Percentiles rank a stretch among this genome's conserved stretches.
Conservation (phyloP, 1,139 yeast genomes). For the Yamadazyma mexicana region DNA sequence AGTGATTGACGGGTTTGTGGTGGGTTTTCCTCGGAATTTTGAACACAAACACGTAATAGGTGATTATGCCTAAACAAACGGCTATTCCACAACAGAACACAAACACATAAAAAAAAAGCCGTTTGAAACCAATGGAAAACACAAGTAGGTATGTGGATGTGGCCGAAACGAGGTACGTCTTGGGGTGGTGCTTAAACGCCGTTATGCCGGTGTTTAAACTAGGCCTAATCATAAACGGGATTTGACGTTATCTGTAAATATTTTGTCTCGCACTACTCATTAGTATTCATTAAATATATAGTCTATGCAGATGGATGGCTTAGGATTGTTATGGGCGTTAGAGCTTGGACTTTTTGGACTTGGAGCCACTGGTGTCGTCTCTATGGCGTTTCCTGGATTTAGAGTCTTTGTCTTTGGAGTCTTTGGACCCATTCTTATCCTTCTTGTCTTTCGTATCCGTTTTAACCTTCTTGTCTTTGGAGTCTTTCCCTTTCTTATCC, state of each 20-base stretch:
- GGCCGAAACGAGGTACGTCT: not conserved
- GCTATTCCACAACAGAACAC: constrained; percentile 10
- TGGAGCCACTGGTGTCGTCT: constrained; percentile 1
- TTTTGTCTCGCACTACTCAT: constrained; percentile 4
- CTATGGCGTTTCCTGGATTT: not conserved
- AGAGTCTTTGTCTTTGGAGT: constrained; percentile 8
- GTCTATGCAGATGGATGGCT: not conserved
- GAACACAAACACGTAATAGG: constrained; percentile 12
- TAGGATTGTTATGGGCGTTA: not conserved
- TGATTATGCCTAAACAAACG: constrained; percentile 1
- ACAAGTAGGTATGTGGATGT: not conserved
- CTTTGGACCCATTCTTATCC: constrained; percentile 11
- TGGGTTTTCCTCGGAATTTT: constrained; percentile 6
- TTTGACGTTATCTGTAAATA: not conserved
- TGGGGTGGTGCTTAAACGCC: not conserved
- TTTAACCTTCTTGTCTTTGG: constrained; percentile 8
- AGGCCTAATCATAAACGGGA: no score
- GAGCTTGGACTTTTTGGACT: not conserved
- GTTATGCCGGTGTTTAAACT: no score
- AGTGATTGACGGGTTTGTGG: constrained; percentile 8
- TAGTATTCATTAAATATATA: constrained; percentile 4
- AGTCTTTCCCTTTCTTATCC: constrained; percentile 9
- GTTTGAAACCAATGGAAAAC: constrained; percentile 8
- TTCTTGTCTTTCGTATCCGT: constrained; percentile 10
- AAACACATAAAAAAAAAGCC: constrained; percentile 6